These are phyloP conservation scores for Esteya vermicola DNA, from an alignment of 2,329 filamentous ascomycete species.

Conservation along the genomic window DNA sequence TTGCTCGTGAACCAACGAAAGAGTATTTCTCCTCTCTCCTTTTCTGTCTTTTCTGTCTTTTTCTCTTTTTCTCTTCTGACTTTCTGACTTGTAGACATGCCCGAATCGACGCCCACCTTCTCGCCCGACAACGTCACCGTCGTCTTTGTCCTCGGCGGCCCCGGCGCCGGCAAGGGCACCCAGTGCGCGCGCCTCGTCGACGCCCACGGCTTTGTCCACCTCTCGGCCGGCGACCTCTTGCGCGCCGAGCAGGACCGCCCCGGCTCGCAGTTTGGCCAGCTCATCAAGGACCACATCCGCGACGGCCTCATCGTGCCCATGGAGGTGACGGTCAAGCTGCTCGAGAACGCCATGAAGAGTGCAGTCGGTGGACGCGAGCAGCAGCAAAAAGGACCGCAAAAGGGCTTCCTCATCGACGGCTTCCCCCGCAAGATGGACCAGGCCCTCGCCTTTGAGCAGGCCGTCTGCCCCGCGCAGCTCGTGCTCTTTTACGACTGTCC, in stretches of 20 bases:
- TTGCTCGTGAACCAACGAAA: constrained; percentile 33
- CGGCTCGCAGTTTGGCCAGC: constrained; percentile 75
- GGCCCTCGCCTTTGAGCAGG: constrained; percentile 81
- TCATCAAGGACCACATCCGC: constrained; percentile 89
- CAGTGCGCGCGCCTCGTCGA: constrained; percentile 81
- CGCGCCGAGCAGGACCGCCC: constrained; percentile 83
- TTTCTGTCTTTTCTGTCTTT: not conserved
- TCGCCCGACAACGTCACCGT: constrained; percentile 68
- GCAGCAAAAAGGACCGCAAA: constrained; percentile 16
- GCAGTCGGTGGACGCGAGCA: constrained; percentile 41
- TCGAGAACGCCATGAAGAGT: constrained; percentile 90
- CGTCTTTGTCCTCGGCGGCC: constrained; percentile 89
- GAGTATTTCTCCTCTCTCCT: not conserved
- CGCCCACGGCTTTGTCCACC: constrained; percentile 82
- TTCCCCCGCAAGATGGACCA: constrained; percentile 98
- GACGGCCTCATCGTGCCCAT: constrained; percentile 96
- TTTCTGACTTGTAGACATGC: constrained; percentile 2
- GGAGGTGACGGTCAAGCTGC: constrained; percentile 87
- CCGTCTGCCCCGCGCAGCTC: constrained; percentile 69
- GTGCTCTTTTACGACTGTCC: constrained; percentile 93
- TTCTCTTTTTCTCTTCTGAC: not conserved
- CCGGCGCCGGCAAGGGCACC: constrained; percentile 91
- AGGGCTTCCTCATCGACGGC: constrained; percentile 65
- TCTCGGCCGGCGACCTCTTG: constrained; percentile 85
- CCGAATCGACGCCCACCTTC: constrained; percentile 42